Evolutionary conservation across 2,329 filamentous ascomycete genomes (phyloP).

Genomic region (Ophiostoma perfectum): DNA sequence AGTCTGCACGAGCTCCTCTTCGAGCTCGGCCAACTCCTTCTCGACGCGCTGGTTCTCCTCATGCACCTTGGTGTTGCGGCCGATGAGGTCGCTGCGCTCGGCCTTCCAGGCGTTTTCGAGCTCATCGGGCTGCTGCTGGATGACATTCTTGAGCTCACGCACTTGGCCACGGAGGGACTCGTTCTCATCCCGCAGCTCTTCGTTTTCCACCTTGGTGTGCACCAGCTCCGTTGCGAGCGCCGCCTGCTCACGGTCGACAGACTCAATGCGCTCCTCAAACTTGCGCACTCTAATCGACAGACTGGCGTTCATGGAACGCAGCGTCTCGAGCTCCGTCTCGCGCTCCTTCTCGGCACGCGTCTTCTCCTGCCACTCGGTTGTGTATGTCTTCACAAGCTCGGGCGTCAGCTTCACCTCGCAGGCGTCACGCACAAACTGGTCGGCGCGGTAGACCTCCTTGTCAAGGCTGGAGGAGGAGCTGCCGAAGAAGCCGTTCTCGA

Average conservation of each 20-base stretch:
- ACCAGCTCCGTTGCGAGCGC: constrained; percentile 87
- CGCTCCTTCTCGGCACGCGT: constrained; percentile 74
- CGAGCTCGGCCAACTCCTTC: constrained; percentile 85
- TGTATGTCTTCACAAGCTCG: constrained; percentile 75
- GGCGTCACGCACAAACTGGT: constrained; percentile 87
- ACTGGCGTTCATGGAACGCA: constrained; percentile 61
- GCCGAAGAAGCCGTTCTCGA: constrained; percentile 96
- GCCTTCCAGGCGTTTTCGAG: constrained; percentile 74
- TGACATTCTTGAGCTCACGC: constrained; percentile 74
- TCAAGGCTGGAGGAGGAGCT: constrained; percentile 83
- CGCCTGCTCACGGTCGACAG: constrained; percentile 84
- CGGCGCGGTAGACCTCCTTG: constrained; percentile 92
- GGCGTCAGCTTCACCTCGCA: constrained; percentile 81
- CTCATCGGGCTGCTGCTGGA: constrained; percentile 84
- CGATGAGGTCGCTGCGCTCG: constrained; percentile 89
- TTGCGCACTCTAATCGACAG: constrained; percentile 73
- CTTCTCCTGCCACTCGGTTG: constrained; percentile 87
- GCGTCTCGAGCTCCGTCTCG: constrained; percentile 70
- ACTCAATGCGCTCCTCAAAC: constrained; percentile 82
- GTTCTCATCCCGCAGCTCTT: constrained; percentile 81
- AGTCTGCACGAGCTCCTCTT: constrained; percentile 83
- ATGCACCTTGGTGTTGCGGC: constrained; percentile 86
- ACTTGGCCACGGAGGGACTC: constrained; percentile 83
- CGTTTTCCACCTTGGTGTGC: constrained; percentile 86
- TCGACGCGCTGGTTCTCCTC: constrained; percentile 86